These are phyloP conservation scores for Zizania palustris DNA, from an alignment of 202 grass and related monocot species.

Conservation along the genomic window DNA sequence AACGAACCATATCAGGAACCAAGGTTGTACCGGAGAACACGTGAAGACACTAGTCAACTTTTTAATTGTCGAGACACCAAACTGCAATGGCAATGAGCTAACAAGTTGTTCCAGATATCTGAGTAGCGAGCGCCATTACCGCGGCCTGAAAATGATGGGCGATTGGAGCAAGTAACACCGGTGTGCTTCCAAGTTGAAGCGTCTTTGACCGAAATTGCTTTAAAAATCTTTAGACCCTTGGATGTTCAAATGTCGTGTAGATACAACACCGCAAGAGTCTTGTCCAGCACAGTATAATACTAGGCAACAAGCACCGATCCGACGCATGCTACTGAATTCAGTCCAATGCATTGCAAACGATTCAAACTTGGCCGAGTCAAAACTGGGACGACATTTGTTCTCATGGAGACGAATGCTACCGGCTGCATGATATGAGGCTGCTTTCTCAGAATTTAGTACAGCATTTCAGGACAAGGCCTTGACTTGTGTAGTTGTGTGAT, in stretches of 20 bases:
- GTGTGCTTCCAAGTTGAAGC: slow-evolving; percentile 41
- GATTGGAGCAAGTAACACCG: background rate
- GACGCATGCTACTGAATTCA: slow-evolving; percentile 24
- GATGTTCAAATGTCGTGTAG: slow-evolving; percentile 27
- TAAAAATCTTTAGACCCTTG: slow-evolving; percentile 50
- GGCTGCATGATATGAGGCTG: slow-evolving; percentile 21
- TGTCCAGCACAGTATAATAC: slow-evolving; percentile 28
- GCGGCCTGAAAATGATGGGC: slow-evolving; percentile 26
- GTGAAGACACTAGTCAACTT: slow-evolving; percentile 4
- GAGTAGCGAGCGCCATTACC: background rate
- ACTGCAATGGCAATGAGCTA: background rate
- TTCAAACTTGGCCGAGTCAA: slow-evolving; percentile 40
- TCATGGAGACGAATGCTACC: background rate
- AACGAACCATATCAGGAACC: background rate
- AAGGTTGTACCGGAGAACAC: background rate
- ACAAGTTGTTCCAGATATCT: slow-evolving; percentile 4
- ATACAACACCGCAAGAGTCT: slow-evolving; percentile 11
- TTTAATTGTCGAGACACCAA: background rate
- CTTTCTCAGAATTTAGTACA: slow-evolving; percentile 11
- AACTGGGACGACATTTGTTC: slow-evolving; percentile 10
- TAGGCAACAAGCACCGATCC: slow-evolving; percentile 21
- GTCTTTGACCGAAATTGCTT: slow-evolving; percentile 51
- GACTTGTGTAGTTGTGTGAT: slow-evolving; percentile 20
- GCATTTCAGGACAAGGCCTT: slow-evolving; percentile 37
- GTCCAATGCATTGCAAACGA: background rate